Conservation (phyloP, 1,284 basidiomycete species). For the Phenoliferia sp. region DNA sequence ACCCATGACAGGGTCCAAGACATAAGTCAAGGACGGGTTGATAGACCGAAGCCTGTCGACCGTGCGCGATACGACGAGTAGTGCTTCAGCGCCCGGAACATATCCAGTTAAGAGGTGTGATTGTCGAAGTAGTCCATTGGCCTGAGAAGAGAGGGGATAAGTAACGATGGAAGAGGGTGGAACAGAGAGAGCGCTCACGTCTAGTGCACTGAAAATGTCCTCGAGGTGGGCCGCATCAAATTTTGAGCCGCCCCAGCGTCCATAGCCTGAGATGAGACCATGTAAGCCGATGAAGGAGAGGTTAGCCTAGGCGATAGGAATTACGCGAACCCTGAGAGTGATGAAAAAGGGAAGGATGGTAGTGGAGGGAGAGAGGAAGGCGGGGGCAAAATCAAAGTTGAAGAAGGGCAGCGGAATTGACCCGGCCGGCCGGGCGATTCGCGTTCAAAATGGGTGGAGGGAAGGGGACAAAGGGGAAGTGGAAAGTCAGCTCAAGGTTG, state of each 20-base stretch:
- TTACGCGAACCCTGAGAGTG: conserved; percentile 27
- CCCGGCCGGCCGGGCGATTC: not conserved
- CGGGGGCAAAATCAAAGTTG: not conserved
- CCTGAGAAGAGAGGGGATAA: conserved; percentile 1
- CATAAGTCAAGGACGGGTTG: conserved; percentile 65
- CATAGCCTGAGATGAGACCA: conserved; percentile 36
- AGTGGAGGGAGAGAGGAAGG: not conserved
- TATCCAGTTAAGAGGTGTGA: conserved; percentile 58
- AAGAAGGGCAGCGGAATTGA: not conserved
- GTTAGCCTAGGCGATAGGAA: not conserved
- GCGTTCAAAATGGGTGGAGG: not conserved
- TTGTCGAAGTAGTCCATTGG: conserved; percentile 36
- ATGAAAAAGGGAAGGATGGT: not conserved
- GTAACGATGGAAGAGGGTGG: not conserved
- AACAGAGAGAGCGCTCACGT: conserved; percentile 14
- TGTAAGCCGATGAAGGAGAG: not conserved
- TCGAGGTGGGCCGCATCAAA: conserved; percentile 43
- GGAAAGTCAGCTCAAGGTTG: no score
- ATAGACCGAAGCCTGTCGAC: conserved; percentile 57
- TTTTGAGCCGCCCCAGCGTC: conserved; percentile 44
- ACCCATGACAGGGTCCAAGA: conserved; percentile 63
- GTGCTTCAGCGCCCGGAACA: conserved; percentile 75
- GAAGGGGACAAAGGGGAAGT: not conserved
- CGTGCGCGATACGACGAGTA: conserved; percentile 61
- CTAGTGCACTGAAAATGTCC: conserved; percentile 41